Evolutionary conservation across 768 basidiomycete species (phyloP).

Genomic region (Calocybe cyanea): DNA sequence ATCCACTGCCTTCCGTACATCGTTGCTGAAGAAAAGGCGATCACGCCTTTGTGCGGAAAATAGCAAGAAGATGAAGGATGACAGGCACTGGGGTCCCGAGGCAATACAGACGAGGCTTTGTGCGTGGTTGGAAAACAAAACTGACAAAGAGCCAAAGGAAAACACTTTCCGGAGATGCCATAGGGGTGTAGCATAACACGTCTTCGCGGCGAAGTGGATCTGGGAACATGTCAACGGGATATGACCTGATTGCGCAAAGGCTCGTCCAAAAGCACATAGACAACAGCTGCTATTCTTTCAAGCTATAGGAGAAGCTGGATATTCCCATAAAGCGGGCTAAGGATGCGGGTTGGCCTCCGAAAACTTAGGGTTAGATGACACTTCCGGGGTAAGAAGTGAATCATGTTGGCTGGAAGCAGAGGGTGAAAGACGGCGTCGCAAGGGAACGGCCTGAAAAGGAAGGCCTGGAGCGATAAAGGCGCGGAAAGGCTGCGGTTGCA

Average conservation of each 20-base stretch:
- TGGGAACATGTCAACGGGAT: constrained; percentile 7
- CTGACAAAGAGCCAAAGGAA: constrained; percentile 19
- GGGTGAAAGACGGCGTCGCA: constrained; percentile 27
- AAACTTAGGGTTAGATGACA: constrained; percentile 63
- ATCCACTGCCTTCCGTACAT: constrained; percentile 13
- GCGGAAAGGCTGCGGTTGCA: constrained; percentile 21
- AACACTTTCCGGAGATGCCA: constrained; percentile 52
- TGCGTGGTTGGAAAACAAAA: constrained; percentile 26
- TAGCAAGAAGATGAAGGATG: constrained; percentile 7
- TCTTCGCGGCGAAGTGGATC: constrained; percentile 35
- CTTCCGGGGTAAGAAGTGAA: constrained; percentile 39
- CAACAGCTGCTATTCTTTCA: constrained; percentile 17
- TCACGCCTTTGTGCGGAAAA: constrained; percentile 26
- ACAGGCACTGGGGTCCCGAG: constrained; percentile 46
- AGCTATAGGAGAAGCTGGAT: constrained; percentile 21
- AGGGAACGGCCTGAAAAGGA: constrained; percentile 26
- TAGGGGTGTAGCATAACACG: constrained; percentile 26
- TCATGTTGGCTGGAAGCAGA: constrained; percentile 50
- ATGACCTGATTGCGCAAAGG: constrained; percentile 10
- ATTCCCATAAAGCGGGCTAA: constrained; percentile 25
- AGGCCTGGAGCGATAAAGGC: constrained; percentile 51
- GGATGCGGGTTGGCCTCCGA: constrained; percentile 29
- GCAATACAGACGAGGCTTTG: constrained; percentile 46
- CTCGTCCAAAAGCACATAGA: constrained; percentile 14
- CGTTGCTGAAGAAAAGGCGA: constrained; percentile 17